Evolutionary conservation across 2,329 filamentous ascomycete species (phyloP).

Genomic region (Xylariales sp.): DNA sequence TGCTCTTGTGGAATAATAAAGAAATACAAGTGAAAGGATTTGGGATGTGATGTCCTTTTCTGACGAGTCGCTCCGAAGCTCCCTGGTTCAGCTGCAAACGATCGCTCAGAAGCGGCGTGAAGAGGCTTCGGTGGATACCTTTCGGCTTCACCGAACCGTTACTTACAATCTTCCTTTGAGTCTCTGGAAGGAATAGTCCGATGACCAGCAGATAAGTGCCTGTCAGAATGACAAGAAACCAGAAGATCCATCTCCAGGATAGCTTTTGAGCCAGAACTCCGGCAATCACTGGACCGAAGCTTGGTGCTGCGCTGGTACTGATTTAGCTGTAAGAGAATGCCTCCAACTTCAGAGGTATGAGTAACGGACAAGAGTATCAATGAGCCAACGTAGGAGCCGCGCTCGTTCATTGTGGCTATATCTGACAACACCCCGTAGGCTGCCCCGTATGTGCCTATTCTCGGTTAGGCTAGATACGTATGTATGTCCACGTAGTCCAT

Average conservation of each 20-base stretch:
- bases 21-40: constrained; percentile 14
- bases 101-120: not conserved
- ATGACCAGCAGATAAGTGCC: constrained; percentile 7
- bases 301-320: constrained; percentile 4
- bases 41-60: not conserved
- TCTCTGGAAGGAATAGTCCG: constrained; percentile 10
- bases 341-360: too few relatives aligned
- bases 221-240: constrained; percentile 11
- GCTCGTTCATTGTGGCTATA: constrained; percentile 58
- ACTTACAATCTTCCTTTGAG: constrained; percentile 9
- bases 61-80: not conserved
- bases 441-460: constrained; percentile 55
- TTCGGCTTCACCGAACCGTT: constrained; percentile 8
- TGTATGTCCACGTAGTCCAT: not conserved
- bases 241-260: constrained; percentile 12
- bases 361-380: constrained; percentile 2
- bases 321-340: not conserved
- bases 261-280: constrained; percentile 7
- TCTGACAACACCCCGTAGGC: constrained; percentile 65
- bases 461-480: not conserved
- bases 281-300: constrained; percentile 11
- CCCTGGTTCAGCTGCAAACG: not conserved
- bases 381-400: constrained; percentile 52
- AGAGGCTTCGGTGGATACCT: not conserved
- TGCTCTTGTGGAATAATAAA: constrained; percentile 7